Evolutionary conservation across 176 grass and related monocot genomes (phyloP), one percentile per base, ranked within the genome.

Genomic region (Pharus latifolius): DNA sequence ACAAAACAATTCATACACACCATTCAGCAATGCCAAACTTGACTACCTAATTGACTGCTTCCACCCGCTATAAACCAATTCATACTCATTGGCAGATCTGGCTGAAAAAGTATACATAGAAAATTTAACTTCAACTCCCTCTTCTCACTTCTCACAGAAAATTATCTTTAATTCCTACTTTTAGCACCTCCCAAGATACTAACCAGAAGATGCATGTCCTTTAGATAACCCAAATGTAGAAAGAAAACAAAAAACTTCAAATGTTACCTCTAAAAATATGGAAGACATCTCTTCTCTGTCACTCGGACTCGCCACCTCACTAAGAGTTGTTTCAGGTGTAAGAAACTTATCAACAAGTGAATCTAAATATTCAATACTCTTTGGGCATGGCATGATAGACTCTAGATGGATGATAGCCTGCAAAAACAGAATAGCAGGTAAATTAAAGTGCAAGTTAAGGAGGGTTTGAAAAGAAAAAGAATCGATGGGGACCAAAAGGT

Each of bases 201-300:
- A 63, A 63, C 34, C 16, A 13, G 3, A 72, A 63, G 17, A 29
- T 51, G 48, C 28, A 46, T 45, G 44, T 30, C 25, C 14, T 41
- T 7, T 54, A 75, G 8, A 74, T 60, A 11, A 23, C 13, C 34
- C 23, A 74, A 35, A 25, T 13, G 24, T 14, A 86, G 61, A 31
- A 0, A 17, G 19, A 34, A 30, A 51, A 27, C 28, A 42, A 34
- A 42, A 30, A 27, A 30, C 55, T 49, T 63, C 32, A 64, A 62
- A 22, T 44, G 60, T 78, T 99, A 94, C 95, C 90, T 99, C 95
- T 40, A 99, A 83, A 86, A 88, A 88, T 72, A 99, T 99, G 45
- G 62, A 88, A 33, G 95, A 99, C 70, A 99, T 49, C 62, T 99
- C 95, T 73, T 99, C 95, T 93, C 91, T 91, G 29, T 99, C 95